Conservation (phyloP, 164 flowering plant genomes). For the Tinospora cordifolia region DNA sequence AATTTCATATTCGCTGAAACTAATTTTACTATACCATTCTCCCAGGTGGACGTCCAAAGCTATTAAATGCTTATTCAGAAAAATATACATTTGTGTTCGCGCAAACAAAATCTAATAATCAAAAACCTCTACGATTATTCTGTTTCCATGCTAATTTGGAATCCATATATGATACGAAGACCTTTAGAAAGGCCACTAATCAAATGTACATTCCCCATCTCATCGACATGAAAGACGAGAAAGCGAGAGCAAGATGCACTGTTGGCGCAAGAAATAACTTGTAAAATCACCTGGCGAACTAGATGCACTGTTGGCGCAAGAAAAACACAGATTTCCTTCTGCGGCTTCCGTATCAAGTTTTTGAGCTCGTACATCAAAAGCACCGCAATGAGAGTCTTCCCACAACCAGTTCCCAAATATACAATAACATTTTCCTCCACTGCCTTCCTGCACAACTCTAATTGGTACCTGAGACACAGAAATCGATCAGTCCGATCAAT, state of each 20-base stretch:
- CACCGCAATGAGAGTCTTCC: conserved; percentile 90
- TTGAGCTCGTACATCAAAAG: conserved; percentile 68
- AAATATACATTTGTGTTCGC: too few relatives aligned
- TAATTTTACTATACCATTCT: too few relatives aligned
- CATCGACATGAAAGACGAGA: not conserved
- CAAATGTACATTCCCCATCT: not conserved
- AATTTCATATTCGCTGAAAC: too few relatives aligned
- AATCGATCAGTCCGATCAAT: not conserved
- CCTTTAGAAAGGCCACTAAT: not conserved
- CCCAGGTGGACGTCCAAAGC: too few relatives aligned
- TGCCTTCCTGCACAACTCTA: conserved; percentile 70
- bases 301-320: conserved; percentile 84
- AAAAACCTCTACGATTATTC: not conserved
- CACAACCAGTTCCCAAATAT: conserved; percentile 86
- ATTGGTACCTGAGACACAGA: conserved; percentile 52
- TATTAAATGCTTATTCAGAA: too few relatives aligned
- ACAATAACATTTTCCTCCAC: conserved; percentile 72
- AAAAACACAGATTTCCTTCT: conserved; percentile 63
- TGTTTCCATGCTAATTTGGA: not conserved
- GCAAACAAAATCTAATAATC: too few relatives aligned
- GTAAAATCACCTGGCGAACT: conserved; percentile 71
- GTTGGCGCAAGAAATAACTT: conserved; percentile 55
- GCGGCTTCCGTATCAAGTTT: conserved; percentile 64
- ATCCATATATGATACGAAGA: not conserved
- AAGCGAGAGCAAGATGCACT: conserved; percentile 33